phyloP scores from a whole-genome alignment of 768 basidiomycete species.

The Phaeolepiota aurea region DNA sequence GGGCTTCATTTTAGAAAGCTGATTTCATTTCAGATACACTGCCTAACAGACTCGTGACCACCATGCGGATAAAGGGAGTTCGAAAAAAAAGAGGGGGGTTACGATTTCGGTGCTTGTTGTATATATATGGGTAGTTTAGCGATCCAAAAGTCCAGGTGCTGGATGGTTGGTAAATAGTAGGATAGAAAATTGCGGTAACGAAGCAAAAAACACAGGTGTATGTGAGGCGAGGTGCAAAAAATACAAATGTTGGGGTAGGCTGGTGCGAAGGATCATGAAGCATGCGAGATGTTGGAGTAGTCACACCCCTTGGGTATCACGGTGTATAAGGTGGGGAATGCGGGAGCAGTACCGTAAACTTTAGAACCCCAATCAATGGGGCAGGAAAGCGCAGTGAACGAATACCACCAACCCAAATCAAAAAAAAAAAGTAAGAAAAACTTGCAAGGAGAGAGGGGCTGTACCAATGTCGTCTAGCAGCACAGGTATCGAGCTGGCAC shows the following conservation, averaged over 20 bases:
- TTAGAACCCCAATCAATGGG: neutral
- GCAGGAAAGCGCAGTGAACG: neutral
- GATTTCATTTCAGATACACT: no score
- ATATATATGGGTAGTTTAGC: no score
- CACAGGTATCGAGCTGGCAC: neutral
- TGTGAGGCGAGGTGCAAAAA: neutral
- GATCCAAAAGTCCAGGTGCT: no score
- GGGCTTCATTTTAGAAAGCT: no score
- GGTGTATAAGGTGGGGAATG: neutral
- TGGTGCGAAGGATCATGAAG: no score
- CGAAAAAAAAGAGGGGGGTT: no score
- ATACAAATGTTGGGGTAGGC: neutral
- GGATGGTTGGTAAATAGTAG: neutral
- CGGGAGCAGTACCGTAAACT: neutral
- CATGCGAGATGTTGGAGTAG: no score
- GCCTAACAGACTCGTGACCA: no score
- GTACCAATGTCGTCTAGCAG: neutral
- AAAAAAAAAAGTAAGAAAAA: neutral
- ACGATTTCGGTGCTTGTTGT: no score
- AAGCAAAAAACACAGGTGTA: neutral
- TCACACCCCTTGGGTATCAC: no score
- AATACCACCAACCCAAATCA: neutral
- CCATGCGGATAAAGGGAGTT: no score
- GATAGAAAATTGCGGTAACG: neutral
- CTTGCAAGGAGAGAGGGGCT: no score